phyloP scores from a whole-genome alignment of 768 basidiomycete species.

The Amanita exitialis region DNA sequence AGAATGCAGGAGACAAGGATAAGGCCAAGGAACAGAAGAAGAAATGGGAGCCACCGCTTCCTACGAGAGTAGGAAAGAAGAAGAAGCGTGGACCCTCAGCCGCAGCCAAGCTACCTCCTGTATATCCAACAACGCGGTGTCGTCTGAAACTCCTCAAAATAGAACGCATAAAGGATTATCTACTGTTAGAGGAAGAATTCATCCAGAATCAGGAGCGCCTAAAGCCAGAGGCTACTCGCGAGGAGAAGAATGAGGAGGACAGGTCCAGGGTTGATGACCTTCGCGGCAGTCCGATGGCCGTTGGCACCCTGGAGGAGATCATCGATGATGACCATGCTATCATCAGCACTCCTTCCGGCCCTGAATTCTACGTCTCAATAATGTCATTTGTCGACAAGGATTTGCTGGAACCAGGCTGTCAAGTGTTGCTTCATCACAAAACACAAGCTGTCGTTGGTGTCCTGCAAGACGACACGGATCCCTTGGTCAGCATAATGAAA shows the following conservation, averaged over 20 bases:
- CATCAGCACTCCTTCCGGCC: constrained; percentile 87
- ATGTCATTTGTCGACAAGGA: constrained; percentile 99
- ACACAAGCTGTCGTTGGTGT: constrained; percentile 93
- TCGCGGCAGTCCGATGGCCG: constrained; percentile 94
- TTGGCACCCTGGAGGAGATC: constrained; percentile 95
- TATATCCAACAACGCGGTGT: constrained; percentile 92
- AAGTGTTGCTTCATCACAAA: constrained; percentile 94
- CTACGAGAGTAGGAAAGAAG: constrained; percentile 95
- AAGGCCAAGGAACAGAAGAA: constrained; percentile 54
- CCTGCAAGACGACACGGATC: constrained; percentile 89
- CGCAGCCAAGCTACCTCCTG: constrained; percentile 83
- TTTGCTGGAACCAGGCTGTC: constrained; percentile 90
- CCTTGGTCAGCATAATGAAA: constrained; percentile 97
- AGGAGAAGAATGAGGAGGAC: constrained; percentile 96
- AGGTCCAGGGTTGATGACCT: constrained; percentile 88
- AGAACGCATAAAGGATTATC: constrained; percentile 97
- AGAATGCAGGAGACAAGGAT: constrained; percentile 35
- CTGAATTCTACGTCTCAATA: constrained; percentile 95
- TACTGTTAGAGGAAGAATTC: constrained; percentile 93
- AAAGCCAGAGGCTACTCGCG: constrained; percentile 77
- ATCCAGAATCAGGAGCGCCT: constrained; percentile 86
- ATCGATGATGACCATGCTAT: constrained; percentile 99
- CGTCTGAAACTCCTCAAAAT: constrained; percentile 90
- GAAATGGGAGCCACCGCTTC: constrained; percentile 98
- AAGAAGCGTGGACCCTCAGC: constrained; percentile 90